These are phyloP conservation scores for Ceratobasidium sp. DNA, from an alignment of 1,284 basidiomycete genomes.

Conservation along the genomic window DNA sequence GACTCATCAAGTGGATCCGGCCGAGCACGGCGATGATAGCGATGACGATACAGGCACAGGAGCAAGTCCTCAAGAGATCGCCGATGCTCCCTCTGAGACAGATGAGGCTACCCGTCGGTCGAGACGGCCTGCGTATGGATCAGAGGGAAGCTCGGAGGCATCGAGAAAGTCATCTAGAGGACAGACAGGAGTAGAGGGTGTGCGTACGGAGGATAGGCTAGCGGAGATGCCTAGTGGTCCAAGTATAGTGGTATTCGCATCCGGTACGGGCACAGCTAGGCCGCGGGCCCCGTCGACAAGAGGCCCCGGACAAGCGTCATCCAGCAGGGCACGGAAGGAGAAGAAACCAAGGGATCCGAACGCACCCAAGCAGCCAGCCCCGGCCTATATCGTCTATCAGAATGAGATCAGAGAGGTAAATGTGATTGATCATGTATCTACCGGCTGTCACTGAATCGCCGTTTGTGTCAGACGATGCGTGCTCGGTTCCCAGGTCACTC, in stretches of 20 bases:
- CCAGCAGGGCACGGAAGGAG: conserved; percentile 17
- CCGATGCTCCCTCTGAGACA: conserved; percentile 10
- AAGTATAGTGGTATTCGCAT: conserved; percentile 32
- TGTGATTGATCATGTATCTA: not conserved
- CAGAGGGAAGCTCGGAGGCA: not conserved
- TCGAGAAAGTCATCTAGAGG: conserved; percentile 15
- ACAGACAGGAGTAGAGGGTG: not conserved
- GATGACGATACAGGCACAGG: not conserved
- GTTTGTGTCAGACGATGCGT: conserved; percentile 8
- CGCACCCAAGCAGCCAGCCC: conserved; percentile 92
- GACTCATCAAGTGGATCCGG: not conserved
- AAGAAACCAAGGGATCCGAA: conserved; percentile 76
- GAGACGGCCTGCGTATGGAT: not conserved
- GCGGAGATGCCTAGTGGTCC: conserved; percentile 3
- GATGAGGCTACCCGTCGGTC: conserved; percentile 1
- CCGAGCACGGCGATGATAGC: conserved; percentile 10
- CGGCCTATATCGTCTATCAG: conserved; percentile 97
- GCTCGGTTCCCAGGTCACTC: conserved; percentile 26
- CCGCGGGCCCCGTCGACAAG: not conserved
- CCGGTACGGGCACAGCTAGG: conserved; percentile 3
- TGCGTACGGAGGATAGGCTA: not conserved
- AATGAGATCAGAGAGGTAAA: conserved; percentile 67
- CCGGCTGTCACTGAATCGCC: not conserved
- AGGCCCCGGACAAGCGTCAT: not conserved
- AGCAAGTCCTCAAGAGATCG: not conserved